Conservation (phyloP, 768 basidiomycete genomes). For the Boletus sp. region DNA sequence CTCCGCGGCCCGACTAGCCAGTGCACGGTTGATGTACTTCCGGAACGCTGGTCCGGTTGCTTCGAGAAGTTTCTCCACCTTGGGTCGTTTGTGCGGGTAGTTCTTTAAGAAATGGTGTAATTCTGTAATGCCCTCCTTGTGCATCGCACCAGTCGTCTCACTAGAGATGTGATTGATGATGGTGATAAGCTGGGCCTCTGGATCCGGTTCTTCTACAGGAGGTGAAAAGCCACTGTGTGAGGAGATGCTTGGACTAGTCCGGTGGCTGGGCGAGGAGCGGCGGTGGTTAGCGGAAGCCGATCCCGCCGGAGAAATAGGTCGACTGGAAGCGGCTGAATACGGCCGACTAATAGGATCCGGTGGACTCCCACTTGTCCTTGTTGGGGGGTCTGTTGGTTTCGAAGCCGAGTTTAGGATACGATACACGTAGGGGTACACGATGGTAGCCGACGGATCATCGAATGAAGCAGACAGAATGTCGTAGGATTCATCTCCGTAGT, state of each 20-base stretch:
- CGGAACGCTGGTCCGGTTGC: conserved; percentile 87
- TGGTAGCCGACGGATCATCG: conserved; percentile 95
- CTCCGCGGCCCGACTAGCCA: conserved; percentile 84
- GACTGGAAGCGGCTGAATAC: conserved; percentile 58
- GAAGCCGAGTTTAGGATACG: conserved; percentile 77
- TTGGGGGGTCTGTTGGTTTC: conserved; percentile 37
- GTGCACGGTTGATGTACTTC: conserved; percentile 85
- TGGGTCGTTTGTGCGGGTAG: conserved; percentile 77
- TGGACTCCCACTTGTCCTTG: conserved; percentile 22
- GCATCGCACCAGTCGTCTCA: conserved; percentile 83
- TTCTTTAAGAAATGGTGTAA: conserved; percentile 91
- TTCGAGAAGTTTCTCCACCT: conserved; percentile 85
- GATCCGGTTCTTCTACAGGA: conserved; percentile 77
- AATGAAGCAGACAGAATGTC: conserved; percentile 88
- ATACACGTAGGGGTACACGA: conserved; percentile 94
- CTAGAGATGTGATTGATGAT: conserved; percentile 87
- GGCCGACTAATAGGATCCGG: conserved; percentile 43
- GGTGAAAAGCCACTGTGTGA: conserved; percentile 54
- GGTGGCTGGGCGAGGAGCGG: conserved; percentile 58
- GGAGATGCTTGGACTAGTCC: conserved; percentile 65
- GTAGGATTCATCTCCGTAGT: conserved; percentile 86
- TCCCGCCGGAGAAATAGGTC: conserved; percentile 70
- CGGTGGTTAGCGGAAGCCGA: conserved; percentile 53
- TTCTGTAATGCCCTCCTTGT: conserved; percentile 93
- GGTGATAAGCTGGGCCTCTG: conserved; percentile 75